A percentile compares a stretch with the other conserved stretches of the same genome.
phyloP scores from a whole-genome alignment of 139 green algal species.

The Trebouxia sp. region DNA sequence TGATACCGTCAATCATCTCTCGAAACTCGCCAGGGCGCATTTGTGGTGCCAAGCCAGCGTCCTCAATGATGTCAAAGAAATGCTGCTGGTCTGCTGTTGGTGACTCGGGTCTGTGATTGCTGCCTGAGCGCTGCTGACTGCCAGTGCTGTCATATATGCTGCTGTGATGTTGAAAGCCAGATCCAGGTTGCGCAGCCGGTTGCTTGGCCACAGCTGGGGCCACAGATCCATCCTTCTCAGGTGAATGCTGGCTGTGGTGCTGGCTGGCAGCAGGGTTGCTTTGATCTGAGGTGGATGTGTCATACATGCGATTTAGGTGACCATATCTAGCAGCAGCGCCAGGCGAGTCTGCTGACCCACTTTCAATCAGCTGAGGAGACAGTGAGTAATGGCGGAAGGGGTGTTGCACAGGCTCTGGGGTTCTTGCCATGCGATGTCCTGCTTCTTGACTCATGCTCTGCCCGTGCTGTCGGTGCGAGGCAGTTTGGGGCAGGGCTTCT shows the following conservation, averaged over 20 bases:
- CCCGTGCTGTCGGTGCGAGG: background rate
- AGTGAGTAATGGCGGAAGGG: slow-evolving; percentile 3
- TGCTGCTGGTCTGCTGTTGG: background rate
- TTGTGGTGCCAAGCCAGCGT: background rate
- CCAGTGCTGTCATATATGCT: slow-evolving; percentile 21
- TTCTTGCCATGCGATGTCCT: no score
- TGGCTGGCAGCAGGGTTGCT: background rate
- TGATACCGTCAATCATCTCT: slow-evolving; percentile 20
- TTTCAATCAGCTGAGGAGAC: background rate
- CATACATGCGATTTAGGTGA: slow-evolving; percentile 21
- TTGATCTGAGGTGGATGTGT: slow-evolving; percentile 1
- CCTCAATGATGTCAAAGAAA: background rate
- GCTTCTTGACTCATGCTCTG: no score
- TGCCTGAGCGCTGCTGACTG: no score
- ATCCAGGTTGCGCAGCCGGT: no score
- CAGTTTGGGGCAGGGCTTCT: background rate
- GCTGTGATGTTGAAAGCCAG: background rate
- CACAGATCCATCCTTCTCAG: no score
- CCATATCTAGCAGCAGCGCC: background rate
- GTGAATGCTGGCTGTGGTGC: background rate
- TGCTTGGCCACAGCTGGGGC: no score
- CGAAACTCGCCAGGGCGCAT: background rate
- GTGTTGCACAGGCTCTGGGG: no score
- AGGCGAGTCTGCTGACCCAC: no score
- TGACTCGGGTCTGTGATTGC: no score